These are phyloP conservation scores for Przewalskia tangutica DNA, from an alignment of 257 asterid species.

Conservation along the genomic window DNA sequence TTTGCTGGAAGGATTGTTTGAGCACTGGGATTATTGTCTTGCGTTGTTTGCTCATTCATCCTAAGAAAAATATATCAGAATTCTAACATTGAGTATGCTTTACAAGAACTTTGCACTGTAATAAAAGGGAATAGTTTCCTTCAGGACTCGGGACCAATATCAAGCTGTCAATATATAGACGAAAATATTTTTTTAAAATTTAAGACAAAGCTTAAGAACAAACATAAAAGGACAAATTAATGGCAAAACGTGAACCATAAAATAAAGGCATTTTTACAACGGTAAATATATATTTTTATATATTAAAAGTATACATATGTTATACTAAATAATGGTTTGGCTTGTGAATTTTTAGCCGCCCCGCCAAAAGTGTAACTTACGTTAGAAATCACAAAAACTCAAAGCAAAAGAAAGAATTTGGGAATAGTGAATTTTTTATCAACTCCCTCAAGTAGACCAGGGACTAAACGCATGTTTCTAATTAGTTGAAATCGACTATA, in stretches of 20 bases:
- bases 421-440: no score
- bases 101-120: background rate
- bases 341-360: no score
- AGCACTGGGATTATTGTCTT: constrained; percentile 7
- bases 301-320: no score
- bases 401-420: no score
- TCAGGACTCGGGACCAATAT: background rate
- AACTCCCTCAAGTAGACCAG: no score
- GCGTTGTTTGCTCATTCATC: constrained; percentile 33
- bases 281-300: no score
- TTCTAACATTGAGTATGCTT: background rate
- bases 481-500: background rate
- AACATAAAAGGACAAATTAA: background rate
- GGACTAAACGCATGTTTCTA: no score
- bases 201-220: background rate
- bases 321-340: no score
- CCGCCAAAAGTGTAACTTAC: no score
- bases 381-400: background rate
- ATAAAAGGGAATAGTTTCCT: no score
- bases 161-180: background rate
- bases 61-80: background rate
- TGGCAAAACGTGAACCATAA: no score
- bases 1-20: constrained; percentile 41
- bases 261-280: no score
- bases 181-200: background rate